Conservation (phyloP, 2,329 filamentous ascomycete species). For the Diaporthe sp. region DNA sequence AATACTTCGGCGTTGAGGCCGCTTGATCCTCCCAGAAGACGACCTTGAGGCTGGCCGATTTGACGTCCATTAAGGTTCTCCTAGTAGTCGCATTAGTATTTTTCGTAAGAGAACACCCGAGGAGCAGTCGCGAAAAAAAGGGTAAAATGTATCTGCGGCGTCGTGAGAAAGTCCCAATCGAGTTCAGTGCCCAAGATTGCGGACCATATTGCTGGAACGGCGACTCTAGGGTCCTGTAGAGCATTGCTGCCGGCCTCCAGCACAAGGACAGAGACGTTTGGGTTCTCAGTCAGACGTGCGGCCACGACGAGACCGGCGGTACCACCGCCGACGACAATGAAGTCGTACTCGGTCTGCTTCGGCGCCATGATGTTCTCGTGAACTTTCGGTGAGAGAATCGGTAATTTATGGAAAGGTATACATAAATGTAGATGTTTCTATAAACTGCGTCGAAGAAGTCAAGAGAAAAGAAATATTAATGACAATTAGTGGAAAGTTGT, state of each 20-base stretch:
- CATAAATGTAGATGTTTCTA: background rate
- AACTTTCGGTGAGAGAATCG: too few relatives aligned
- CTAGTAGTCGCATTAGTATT: background rate
- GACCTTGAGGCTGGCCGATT: conserved; percentile 21
- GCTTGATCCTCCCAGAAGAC: background rate
- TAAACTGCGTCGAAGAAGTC: background rate
- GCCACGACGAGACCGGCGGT: conserved; percentile 23
- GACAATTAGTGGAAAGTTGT: too few relatives aligned
- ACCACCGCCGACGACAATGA: conserved; percentile 14
- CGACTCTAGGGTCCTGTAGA: conserved; percentile 4
- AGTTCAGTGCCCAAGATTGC: conserved; percentile 20
- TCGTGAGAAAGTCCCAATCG: conserved; percentile 18
- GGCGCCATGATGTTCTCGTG: background rate
- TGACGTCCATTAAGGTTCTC: conserved; percentile 9
- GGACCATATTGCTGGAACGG: conserved; percentile 8
- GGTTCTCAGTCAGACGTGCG: conserved; percentile 19
- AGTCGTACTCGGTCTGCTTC: background rate
- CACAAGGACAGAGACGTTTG: conserved; percentile 1
- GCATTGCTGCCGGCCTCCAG: conserved; percentile 20
- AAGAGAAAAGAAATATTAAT: background rate
- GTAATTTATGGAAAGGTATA: background rate
- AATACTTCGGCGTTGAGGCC: conserved; percentile 9
- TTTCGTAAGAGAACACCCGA: rapidly evolving
- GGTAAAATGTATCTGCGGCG: background rate
- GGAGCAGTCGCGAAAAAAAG: too few relatives aligned